A percentile compares a stretch with the other conserved stretches of the same genome.
Evolutionary conservation across 1,284 basidiomycete species (phyloP).

Genomic region (Pseudomicrostroma phylloplanum): DNA sequence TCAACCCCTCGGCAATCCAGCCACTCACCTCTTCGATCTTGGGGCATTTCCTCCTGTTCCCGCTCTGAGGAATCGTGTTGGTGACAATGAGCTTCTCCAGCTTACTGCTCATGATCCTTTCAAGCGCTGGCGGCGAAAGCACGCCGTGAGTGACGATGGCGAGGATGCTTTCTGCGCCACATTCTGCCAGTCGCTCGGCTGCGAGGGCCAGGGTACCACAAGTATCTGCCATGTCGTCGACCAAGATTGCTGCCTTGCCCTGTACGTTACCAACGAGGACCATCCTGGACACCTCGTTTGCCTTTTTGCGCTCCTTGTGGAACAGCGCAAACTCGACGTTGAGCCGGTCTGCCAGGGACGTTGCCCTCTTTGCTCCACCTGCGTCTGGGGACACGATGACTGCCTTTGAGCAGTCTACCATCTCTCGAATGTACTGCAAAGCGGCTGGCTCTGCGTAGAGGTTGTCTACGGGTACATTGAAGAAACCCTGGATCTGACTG

Average conservation of each 20-base stretch:
- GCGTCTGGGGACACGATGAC: conserved; percentile 99
- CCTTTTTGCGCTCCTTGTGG: conserved; percentile 99
- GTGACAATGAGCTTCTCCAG: conserved; percentile 95
- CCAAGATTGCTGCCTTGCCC: conserved; percentile 91
- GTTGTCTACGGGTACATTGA: conserved; percentile 99
- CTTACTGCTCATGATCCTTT: conserved; percentile 46
- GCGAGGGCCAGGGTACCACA: conserved; percentile 95
- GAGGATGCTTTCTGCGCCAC: conserved; percentile 77
- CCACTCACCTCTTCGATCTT: conserved; percentile 66
- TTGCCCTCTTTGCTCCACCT: conserved; percentile 97
- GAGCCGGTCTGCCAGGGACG: conserved; percentile 90
- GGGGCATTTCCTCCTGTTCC: conserved; percentile 67
- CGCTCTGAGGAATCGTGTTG: conserved; percentile 88
- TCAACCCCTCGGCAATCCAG: too few relatives aligned
- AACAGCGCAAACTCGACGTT: conserved; percentile 98
- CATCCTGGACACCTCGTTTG: conserved; percentile 98
- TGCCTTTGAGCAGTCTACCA: conserved; percentile 69
- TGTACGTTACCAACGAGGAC: conserved; percentile 89
- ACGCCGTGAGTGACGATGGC: conserved; percentile 98
- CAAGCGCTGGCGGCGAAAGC: conserved; percentile 77
- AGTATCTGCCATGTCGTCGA: conserved; percentile 99
- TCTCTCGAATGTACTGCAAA: conserved; percentile 86
- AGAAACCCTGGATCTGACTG: conserved; percentile 71
- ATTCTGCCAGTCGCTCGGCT: conserved; percentile 78
- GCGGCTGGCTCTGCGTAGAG: conserved; percentile 96